A percentile compares a stretch with the other conserved stretches of the same genome.
Evolutionary conservation across 305 asterid genomes (phyloP).

Genomic region (Ajuga reptans): DNA sequence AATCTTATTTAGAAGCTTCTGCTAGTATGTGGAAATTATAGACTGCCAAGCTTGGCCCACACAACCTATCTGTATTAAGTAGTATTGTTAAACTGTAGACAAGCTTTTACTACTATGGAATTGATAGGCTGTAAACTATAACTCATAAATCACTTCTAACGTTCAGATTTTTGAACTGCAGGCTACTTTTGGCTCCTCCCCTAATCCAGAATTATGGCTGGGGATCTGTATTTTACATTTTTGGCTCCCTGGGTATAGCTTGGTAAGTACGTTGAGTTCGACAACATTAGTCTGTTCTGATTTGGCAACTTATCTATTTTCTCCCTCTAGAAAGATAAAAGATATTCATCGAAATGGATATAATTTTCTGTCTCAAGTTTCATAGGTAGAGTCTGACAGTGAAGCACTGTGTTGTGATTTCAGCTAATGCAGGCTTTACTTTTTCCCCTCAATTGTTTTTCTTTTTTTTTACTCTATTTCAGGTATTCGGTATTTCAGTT

Average conservation of each 20-base stretch:
- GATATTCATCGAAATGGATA: not conserved
- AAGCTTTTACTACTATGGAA: not conserved
- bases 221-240: constrained; percentile 87
- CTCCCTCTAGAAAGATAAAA: not conserved
- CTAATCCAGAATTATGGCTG: constrained; percentile 75
- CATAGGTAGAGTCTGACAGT: not conserved
- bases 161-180: constrained; percentile 33
- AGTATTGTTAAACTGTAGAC: not conserved
- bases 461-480: constrained; percentile 30
- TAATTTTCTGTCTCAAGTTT: constrained; percentile 10
- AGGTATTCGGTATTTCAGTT: constrained; percentile 88
- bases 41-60: not conserved
- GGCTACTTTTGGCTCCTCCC: constrained; percentile 95
- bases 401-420: not conserved
- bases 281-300: not conserved
- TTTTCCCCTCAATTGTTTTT: not conserved
- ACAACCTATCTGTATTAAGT: not conserved
- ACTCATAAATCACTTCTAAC: not conserved
- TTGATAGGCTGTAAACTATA: not conserved
- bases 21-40: not conserved
- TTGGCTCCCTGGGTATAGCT: constrained; percentile 73
- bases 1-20: not conserved
- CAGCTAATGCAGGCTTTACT: not conserved
- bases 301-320: not conserved
- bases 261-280: constrained; percentile 48